These are phyloP conservation scores for Nakataea oryzae DNA, from an alignment of 2,329 filamentous ascomycete species.

Conservation along the genomic window DNA sequence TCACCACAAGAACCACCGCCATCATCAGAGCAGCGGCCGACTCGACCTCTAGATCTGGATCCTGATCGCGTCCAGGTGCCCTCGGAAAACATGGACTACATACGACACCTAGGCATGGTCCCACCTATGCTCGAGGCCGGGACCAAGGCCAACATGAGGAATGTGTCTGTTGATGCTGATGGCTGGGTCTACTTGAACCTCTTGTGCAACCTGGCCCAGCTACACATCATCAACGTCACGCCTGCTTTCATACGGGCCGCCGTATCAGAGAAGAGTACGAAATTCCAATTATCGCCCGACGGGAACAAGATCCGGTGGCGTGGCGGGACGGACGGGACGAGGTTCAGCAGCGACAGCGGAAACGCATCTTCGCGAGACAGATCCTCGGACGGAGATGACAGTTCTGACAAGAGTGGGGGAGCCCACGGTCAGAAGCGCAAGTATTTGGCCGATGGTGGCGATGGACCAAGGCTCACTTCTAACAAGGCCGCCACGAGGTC, in stretches of 20 bases:
- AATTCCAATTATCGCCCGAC: slow-evolving; percentile 68
- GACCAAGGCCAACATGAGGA: slow-evolving; percentile 23
- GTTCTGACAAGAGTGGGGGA: slow-evolving; percentile 23
- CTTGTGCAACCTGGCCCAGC: slow-evolving; percentile 69
- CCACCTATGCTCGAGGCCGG: slow-evolving; percentile 43
- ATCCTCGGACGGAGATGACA: slow-evolving; percentile 37
- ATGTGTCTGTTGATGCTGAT: slow-evolving; percentile 51
- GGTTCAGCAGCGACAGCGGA: slow-evolving; percentile 52
- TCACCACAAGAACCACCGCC: slow-evolving; percentile 26
- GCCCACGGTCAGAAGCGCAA: slow-evolving; percentile 35
- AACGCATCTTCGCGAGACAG: slow-evolving; percentile 35
- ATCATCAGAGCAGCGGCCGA: slow-evolving; percentile 62
- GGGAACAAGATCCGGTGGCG: slow-evolving; percentile 74
- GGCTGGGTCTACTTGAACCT: slow-evolving; percentile 80
- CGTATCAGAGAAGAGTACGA: slow-evolving; percentile 57
- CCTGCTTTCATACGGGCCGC: slow-evolving; percentile 66
- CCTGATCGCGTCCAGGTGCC: slow-evolving; percentile 67
- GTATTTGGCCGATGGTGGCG: slow-evolving; percentile 12
- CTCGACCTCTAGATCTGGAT: slow-evolving; percentile 65
- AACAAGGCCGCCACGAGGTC: slow-evolving; percentile 26
- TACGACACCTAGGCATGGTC: slow-evolving; percentile 60
- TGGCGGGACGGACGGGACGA: slow-evolving; percentile 55
- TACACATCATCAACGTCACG: slow-evolving; percentile 78
- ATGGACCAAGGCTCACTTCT: slow-evolving; percentile 17
- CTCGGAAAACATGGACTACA: slow-evolving; percentile 69